Percentiles rank a stretch among this genome's conserved stretches.
phyloP scores from a whole-genome alignment of 495 filamentous ascomycete species.

The Antarctomyces pellizariae region DNA sequence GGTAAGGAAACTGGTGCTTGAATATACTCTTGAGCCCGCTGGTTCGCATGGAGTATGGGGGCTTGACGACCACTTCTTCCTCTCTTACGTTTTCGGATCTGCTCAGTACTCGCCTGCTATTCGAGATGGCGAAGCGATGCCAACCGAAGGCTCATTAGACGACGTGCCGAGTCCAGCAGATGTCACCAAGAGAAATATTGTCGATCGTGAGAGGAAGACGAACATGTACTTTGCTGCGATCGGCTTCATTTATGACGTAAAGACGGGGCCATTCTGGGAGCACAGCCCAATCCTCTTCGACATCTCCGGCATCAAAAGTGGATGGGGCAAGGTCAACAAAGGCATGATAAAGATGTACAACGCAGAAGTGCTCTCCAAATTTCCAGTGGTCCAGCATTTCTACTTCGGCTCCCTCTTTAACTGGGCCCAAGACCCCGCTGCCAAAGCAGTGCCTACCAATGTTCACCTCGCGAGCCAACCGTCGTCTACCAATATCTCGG shows the following conservation, averaged over 20 bases:
- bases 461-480: conserved; percentile 38
- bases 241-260: conserved; percentile 96
- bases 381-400: conserved; percentile 96
- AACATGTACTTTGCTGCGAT: conserved; percentile 99
- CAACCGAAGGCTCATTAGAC: conserved; percentile 49
- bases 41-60: conserved; percentile 94
- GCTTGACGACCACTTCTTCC: conserved; percentile 86
- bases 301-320: conserved; percentile 68
- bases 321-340: conserved; percentile 98
- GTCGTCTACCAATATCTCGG: conserved; percentile 6
- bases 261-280: conserved; percentile 94
- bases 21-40: conserved; percentile 88
- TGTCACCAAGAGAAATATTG: conserved; percentile 38
- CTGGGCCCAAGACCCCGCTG: conserved; percentile 55
- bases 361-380: conserved; percentile 76
- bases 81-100: conserved; percentile 92
- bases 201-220: conserved; percentile 38
- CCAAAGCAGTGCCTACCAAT: conserved; percentile 19
- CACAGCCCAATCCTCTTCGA: conserved; percentile 91
- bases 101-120: conserved; percentile 68
- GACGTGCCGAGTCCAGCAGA: conserved; percentile 45
- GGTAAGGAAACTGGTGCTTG: conserved; percentile 62
- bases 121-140: conserved; percentile 28
- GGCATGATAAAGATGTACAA: conserved; percentile 98
- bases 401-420: conserved; percentile 69